phyloP scores from a whole-genome alignment of 148 eudicot genomes.

The Chenopodium formosanum region DNA sequence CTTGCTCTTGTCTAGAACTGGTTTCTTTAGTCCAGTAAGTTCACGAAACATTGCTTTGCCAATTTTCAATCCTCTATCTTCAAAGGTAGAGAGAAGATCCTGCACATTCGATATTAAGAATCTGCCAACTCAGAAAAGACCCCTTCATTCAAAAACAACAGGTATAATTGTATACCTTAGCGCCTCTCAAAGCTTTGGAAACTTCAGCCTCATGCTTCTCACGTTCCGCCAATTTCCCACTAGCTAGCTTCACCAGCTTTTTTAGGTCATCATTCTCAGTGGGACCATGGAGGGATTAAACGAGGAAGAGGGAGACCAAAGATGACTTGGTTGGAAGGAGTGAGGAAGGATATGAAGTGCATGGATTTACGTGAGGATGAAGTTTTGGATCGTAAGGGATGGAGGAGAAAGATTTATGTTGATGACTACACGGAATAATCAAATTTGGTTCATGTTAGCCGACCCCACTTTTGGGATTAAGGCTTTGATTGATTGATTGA shows the following conservation, averaged over 20 bases:
- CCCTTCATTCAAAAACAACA: neutral
- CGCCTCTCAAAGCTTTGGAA: constrained; percentile 54
- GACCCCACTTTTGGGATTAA: too few species aligned
- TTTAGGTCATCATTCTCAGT: constrained; percentile 76
- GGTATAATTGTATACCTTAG: constrained; percentile 52
- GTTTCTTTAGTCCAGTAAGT: constrained; percentile 74
- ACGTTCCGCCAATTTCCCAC: constrained; percentile 44
- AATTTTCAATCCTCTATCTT: constrained; percentile 60
- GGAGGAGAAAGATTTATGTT: too few species aligned
- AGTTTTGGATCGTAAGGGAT: too few species aligned
- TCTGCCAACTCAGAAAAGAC: constrained; percentile 1
- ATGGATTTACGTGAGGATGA: too few species aligned
- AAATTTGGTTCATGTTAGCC: too few species aligned
- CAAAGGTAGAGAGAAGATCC: constrained; percentile 71
- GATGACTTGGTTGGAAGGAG: too few species aligned
- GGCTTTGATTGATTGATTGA: too few species aligned
- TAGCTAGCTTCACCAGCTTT: constrained; percentile 58
- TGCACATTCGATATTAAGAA: constrained; percentile 31
- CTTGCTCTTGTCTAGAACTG: constrained; percentile 62
- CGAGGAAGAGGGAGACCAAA: too few species aligned
- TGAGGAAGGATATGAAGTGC: too few species aligned
- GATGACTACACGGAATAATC: too few species aligned
- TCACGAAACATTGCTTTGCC: constrained; percentile 80
- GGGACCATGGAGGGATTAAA: too few species aligned
- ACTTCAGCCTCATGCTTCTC: constrained; percentile 65